Conservation (phyloP, 1,284 basidiomycete genomes). For the Fomitopsis palustris region DNA sequence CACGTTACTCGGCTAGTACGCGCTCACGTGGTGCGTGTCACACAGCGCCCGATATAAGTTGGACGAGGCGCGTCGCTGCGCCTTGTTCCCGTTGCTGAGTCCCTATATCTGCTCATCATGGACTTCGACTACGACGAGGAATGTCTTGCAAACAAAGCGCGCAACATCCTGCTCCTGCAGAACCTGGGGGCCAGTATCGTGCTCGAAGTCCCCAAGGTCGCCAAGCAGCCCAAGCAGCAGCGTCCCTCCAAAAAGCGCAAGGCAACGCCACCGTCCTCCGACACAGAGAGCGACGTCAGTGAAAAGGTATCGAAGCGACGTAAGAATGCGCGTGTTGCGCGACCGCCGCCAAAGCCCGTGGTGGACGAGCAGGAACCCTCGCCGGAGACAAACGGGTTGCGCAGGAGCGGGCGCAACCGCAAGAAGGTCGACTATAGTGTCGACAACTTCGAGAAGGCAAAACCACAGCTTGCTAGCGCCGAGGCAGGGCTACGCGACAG, state of each 20-base stretch:
- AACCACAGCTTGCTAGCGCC: constrained; percentile 15
- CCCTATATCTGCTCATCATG: not conserved
- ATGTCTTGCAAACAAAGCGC: constrained; percentile 46
- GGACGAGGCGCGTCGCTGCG: not conserved
- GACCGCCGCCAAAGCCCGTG: constrained; percentile 1
- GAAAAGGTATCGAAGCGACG: constrained; percentile 8
- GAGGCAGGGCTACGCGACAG: constrained; percentile 15
- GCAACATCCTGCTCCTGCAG: constrained; percentile 44
- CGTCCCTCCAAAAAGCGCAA: constrained; percentile 33
- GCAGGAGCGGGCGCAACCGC: constrained; percentile 63
- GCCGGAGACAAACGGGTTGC: constrained; percentile 25
- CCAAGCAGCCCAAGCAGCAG: constrained; percentile 42
- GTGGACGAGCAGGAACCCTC: constrained; percentile 3
- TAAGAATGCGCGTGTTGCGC: constrained; percentile 9
- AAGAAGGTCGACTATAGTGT: constrained; percentile 54
- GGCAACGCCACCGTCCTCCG: constrained; percentile 8
- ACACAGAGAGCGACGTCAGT: constrained; percentile 21
- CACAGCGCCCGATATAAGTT: not conserved
- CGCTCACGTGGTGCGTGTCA: not conserved
- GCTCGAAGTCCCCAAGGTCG: constrained; percentile 4
- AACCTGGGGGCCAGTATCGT: constrained; percentile 33
- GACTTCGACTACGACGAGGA: constrained; percentile 24
- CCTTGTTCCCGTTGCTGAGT: not conserved
- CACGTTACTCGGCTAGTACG: not conserved
- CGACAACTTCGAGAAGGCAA: constrained; percentile 16